Percentiles rank a stretch among this genome's conserved stretches.
Evolutionary conservation across 257 asterid genomes (phyloP).

Genomic region (Forsythia suspensa): DNA sequence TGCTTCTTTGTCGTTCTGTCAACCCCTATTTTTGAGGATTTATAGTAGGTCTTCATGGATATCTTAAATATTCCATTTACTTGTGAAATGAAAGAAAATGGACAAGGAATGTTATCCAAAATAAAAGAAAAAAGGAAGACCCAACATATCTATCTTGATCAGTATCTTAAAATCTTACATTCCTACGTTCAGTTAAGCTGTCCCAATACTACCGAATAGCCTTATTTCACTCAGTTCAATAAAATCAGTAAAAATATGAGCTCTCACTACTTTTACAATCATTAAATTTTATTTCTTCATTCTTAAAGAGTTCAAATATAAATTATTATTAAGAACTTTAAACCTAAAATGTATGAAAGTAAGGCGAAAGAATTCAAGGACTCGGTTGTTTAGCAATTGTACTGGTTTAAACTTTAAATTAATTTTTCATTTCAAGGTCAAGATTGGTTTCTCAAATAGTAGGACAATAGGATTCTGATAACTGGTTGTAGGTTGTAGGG

Average conservation of each 20-base stretch:
- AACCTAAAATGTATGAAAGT: background rate
- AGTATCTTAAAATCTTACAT: background rate
- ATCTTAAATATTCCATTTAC: background rate
- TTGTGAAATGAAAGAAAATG: background rate
- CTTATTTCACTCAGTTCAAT: background rate
- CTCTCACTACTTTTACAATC: background rate
- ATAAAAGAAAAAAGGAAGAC: background rate
- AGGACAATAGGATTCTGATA: background rate
- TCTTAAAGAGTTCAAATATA: too few relatives aligned
- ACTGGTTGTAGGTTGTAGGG: too few relatives aligned
- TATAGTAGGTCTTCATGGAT: background rate
- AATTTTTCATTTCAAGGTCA: background rate
- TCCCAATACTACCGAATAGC: background rate
- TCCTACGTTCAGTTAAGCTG: background rate
- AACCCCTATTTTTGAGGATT: background rate
- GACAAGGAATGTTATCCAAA: background rate
- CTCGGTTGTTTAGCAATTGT: background rate
- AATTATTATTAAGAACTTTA: background rate
- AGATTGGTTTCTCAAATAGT: background rate
- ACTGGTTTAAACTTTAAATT: background rate
- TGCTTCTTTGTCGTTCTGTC: background rate
- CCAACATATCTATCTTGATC: background rate
- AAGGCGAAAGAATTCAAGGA: background rate
- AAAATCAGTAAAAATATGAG: background rate
- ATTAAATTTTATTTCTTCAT: background rate